Evolutionary conservation across 1,139 yeast species (phyloP), one percentile per base, ranked within the genome.

Genomic region (Pichia sp.): DNA sequence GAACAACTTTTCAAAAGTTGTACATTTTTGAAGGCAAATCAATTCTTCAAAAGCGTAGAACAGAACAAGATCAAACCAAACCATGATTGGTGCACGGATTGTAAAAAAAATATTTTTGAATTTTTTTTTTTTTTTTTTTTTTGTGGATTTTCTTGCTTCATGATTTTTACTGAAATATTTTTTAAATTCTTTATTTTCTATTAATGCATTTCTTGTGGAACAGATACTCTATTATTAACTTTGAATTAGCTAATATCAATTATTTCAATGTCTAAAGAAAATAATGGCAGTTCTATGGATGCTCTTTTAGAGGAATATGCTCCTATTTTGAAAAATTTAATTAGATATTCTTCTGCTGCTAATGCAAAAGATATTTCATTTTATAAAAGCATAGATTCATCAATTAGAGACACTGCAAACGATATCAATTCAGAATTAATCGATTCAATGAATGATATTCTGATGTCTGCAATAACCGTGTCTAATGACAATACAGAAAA

Each of bases 321-420:
- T 7, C 63, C 82, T 2, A 64, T 66, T 47, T 70, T 77, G 4
- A 70, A 77, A 41, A 70, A 70, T 26, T 70, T 83, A 1, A 79
- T 87, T 32, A 71, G 96, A 51, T 75, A 86, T 2, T 78, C 96
- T 0, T 69, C 83, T 6, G 78, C 85, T 2, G 66, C 92, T 38
- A 84, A 89, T 2, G 78, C 87, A 0, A 87, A 86, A 52, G 98
- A 92, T 66, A 75, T 89, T 26, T 75, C 74, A 37, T 92, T 90
- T 57, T 78, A 80, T 64, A 74, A 73, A 45, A 77, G 89, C 37
- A 62, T 89, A n/a, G 95, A 87, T 57, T 57, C 69, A 2, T 59
- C 63, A 0, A 60, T 85, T 28, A 67, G 74, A 6, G 49, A 61
- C 23, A 74, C 74, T 22, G 40, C 48, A 28, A 49, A 46, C 23